A percentile compares a stretch with the other conserved stretches of the same genome.
These are phyloP conservation scores for Fonsecaea monophora DNA, from an alignment of 2,329 filamentous ascomycete species.

Conservation along the genomic window DNA sequence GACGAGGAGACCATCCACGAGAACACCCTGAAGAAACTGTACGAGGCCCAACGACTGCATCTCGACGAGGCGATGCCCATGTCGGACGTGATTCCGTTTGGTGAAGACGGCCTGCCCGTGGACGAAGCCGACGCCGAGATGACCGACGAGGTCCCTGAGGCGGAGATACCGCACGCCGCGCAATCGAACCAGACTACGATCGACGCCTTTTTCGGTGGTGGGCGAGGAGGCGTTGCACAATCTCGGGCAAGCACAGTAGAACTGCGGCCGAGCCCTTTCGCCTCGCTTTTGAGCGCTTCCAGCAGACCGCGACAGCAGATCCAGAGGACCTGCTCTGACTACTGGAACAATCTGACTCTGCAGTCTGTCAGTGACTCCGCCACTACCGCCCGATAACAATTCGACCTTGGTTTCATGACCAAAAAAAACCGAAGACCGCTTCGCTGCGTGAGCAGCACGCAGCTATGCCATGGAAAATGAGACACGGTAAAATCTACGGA, in stretches of 20 bases:
- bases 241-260: background rate
- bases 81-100: slow-evolving; percentile 21
- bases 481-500: background rate
- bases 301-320: background rate
- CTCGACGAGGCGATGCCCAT: slow-evolving; percentile 33
- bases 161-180: slow-evolving; percentile 15
- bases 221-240: background rate
- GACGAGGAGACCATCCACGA: slow-evolving; percentile 58
- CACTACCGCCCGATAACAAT: background rate
- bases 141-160: slow-evolving; percentile 11
- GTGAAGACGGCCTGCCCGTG: background rate
- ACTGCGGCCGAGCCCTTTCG: background rate
- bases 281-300: background rate
- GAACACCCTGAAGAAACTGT: slow-evolving; percentile 38
- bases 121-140: slow-evolving; percentile 28
- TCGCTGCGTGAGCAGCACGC: background rate
- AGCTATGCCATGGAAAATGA: background rate
- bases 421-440: background rate
- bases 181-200: slow-evolving; percentile 32
- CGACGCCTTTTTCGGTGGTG: slow-evolving; percentile 32
- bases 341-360: background rate
- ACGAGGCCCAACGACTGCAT: slow-evolving; percentile 36
- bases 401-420: background rate
- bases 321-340: background rate
- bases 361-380: background rate